Percentiles rank a stretch among this genome's conserved stretches.
These are phyloP conservation scores for Stenocarpella maydis DNA, from an alignment of 2,329 filamentous ascomycete species.

Conservation along the genomic window DNA sequence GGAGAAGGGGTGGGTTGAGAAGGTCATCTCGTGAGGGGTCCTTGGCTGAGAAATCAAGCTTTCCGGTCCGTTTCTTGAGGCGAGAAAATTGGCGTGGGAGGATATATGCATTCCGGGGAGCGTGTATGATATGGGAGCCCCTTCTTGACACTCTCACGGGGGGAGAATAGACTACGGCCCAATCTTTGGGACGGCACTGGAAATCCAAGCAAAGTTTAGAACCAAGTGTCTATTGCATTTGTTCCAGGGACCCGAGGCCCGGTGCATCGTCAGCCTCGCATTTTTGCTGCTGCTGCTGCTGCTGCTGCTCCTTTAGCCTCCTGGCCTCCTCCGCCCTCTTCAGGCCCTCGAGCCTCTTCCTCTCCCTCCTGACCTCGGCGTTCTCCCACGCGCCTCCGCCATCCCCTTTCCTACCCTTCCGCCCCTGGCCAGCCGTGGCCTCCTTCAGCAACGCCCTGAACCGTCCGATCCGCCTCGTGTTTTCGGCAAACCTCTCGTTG, in stretches of 20 bases:
- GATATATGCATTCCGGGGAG: background rate
- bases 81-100: too few species aligned
- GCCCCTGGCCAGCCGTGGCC: background rate
- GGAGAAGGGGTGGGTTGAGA: conserved; percentile 89
- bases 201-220: background rate
- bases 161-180: background rate
- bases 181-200: background rate
- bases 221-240: conserved; percentile 1
- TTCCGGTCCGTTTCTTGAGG: too few species aligned
- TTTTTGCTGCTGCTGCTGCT: conserved; percentile 34
- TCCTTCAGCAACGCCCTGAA: conserved; percentile 64
- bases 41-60: background rate
- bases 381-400: conserved; percentile 63
- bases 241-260: conserved; percentile 6
- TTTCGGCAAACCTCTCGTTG: conserved; percentile 78
- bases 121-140: conserved; percentile 14
- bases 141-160: background rate
- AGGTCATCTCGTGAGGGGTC: conserved; percentile 64
- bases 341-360: conserved; percentile 67
- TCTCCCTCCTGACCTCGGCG: conserved; percentile 57
- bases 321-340: conserved; percentile 55
- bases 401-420: conserved; percentile 41
- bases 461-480: conserved; percentile 70
- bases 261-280: conserved; percentile 18
- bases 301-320: conserved; percentile 52